These are phyloP conservation scores for Kluyveromyces starmeri DNA, from an alignment of 805 yeast genomes.

Conservation along the genomic window DNA sequence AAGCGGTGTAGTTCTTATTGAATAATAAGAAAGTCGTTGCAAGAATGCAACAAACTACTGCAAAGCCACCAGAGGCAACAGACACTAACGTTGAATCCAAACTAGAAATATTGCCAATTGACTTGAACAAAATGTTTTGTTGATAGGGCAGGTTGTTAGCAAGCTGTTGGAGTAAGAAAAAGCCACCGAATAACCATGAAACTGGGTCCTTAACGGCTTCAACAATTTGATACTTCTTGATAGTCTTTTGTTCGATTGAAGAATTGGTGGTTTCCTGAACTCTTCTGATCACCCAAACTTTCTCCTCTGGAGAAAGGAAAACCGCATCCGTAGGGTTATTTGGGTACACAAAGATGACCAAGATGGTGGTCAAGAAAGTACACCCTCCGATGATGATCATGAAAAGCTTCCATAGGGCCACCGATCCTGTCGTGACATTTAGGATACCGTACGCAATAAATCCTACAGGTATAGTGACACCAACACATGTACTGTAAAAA, in stretches of 20 bases:
- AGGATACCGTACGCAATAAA: constrained; percentile 38
- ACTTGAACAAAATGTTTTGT: constrained; percentile 39
- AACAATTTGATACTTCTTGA: constrained; percentile 41
- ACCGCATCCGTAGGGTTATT: constrained; percentile 46
- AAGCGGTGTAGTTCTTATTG: constrained; percentile 33
- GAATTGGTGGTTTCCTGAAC: constrained; percentile 33
- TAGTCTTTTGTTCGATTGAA: constrained; percentile 37
- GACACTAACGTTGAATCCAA: constrained; percentile 43
- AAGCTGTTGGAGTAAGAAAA: constrained; percentile 37
- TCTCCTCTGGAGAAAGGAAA: constrained; percentile 41
- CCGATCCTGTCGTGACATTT: constrained; percentile 17
- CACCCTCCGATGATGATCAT: constrained; percentile 49
- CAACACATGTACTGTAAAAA: constrained; percentile 44
- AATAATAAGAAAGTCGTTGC: constrained; percentile 30
- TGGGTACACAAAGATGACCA: constrained; percentile 39
- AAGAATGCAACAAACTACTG: constrained; percentile 33
- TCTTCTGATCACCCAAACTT: constrained; percentile 41
- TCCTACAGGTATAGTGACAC: constrained; percentile 44
- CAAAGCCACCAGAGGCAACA: constrained; percentile 45
- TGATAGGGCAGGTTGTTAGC: constrained; percentile 48
- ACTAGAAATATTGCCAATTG: constrained; percentile 36
- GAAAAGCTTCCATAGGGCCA: constrained; percentile 44
- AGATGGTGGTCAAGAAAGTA: constrained; percentile 34
- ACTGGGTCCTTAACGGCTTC: constrained; percentile 44
- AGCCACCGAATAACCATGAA: constrained; percentile 35